Evolutionary conservation across 2,329 filamentous ascomycete genomes (phyloP), one percentile per base, ranked within the genome.

Genomic region (Talaromyces sp.): DNA sequence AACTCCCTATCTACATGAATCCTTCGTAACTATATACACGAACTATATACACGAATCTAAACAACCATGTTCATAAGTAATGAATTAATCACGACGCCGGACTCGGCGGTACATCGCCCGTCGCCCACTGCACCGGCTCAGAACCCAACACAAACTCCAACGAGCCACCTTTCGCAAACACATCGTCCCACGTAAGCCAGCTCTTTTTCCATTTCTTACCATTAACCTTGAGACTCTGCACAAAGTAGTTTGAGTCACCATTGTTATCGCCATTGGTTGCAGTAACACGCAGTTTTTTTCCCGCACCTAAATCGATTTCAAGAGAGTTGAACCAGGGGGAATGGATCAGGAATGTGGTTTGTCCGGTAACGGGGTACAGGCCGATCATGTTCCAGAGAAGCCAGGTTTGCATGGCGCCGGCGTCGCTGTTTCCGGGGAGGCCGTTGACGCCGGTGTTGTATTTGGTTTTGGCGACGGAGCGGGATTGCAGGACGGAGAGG

Each of bases 341-440:
- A 0, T 75, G 86, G 64, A 88, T 86, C 19, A 88, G 78, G 65
- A 88, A 88, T 0, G 87, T 84, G 63, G 87, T 75, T 66, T 88
- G 85, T 0, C 85, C 85, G 3, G 50, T 64, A 5, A 63, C 12
- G 0, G 0, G 84, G 78, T 60, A 87, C 83, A 0, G 85, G 85
- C 70, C 86, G 88, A 88, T 82, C 85, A 88, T 88, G 10, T 80
- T 74, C 3, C 88, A 81, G 0, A 83, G 81, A 1, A 83, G 74
- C 62, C 87, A 88, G 0, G 80, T 81, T 46, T 85, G 85, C 85
- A 88, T 88, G 1, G 86, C 83, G 9, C 86, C 86, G 52, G 78
- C 80, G 67, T 88, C 86, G 65, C 88, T 85, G 68, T 88, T 88
- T 0, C 86, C 86, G 0, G 85, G 85, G 3, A 88, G 79, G 0